These are phyloP conservation scores for Pulicaria dysenterica DNA, from an alignment of 129 eudicot species.

Conservation along the genomic window DNA sequence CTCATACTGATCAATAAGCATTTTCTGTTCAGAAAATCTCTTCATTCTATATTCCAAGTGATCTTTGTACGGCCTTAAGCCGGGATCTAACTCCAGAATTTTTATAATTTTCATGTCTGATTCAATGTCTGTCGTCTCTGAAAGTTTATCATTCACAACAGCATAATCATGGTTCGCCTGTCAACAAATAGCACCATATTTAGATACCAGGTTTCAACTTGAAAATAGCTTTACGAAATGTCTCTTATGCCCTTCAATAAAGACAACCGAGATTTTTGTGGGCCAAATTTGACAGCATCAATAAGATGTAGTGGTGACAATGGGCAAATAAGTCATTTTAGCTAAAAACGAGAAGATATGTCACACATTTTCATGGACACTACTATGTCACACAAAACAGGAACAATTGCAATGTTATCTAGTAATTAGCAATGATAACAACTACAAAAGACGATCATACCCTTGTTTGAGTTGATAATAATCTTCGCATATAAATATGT, in stretches of 20 bases:
- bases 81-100: slow-evolving; percentile 66
- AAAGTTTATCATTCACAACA: slow-evolving; percentile 53
- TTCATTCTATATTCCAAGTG: slow-evolving; percentile 69
- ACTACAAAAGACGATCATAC: slow-evolving; percentile 36
- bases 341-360: slow-evolving; percentile 7
- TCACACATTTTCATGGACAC: not conserved
- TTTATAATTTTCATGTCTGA: slow-evolving; percentile 42
- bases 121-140: slow-evolving; percentile 40
- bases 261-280: not conserved
- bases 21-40: slow-evolving; percentile 70
- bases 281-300: slow-evolving; percentile 1
- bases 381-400: not conserved
- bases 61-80: slow-evolving; percentile 65
- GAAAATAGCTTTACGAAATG: not conserved
- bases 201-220: not conserved
- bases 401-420: not conserved
- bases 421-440: not conserved
- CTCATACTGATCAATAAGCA: slow-evolving; percentile 71
- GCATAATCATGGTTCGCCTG: slow-evolving; percentile 55
- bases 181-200: slow-evolving; percentile 22
- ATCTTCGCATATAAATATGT: slow-evolving; percentile 32
- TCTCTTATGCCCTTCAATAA: not conserved
- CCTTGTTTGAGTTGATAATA: slow-evolving; percentile 36
- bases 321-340: slow-evolving; percentile 16
- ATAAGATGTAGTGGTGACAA: not conserved